Evolutionary conservation across 108 stramenopile species (phyloP), one percentile per base, ranked within the genome.

Genomic region (Cyclotella choctawhatcheeana): DNA sequence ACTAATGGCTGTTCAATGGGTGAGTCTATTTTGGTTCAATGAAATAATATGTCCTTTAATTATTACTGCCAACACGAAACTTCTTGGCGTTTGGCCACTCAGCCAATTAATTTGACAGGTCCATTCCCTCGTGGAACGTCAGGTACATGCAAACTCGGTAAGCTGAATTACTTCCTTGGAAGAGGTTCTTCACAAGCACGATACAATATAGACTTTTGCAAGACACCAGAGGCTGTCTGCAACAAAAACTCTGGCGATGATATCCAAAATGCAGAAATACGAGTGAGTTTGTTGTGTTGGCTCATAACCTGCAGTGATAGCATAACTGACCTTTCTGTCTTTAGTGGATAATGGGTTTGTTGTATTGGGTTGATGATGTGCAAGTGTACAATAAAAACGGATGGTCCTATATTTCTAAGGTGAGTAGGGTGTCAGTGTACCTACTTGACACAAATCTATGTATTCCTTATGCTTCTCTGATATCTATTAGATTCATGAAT

Each of bases 121-220:
- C 69, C 70, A 1, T 71, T 81, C 14, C 70, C 78, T 7, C 43
- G 78, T 7, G 75, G 70, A 44, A 66, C 74, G 12, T 50, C 80
- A 13, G 80, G 80, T 2, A 72, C 71, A 1, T 81, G 80, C 20
- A 62, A 52, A 31, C 58, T 81, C 34, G 80, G 80, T 24, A 76
- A 76, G 25, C 30, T 81, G 20, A 81, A 81, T 33, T 71, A 81
- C 34, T 81, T 53, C 45, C 61, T 81, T 32, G 80, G 80, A 3
- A 62, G 29, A 44, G 18, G 45, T 26, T 73, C 79, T 34, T 7
- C 17, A 27, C 37, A 76, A 21, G 74, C 45, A 13, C 70, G 77
- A 20, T 81, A 81, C 37, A 59, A 64, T 2, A 5, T 76, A 8
- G 80, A 81, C 34, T 81, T 81, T 35, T 81, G 80, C 44, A 76